phyloP scores from a whole-genome alignment of 768 basidiomycete genomes.

The Phlegmacium glaucopus region DNA sequence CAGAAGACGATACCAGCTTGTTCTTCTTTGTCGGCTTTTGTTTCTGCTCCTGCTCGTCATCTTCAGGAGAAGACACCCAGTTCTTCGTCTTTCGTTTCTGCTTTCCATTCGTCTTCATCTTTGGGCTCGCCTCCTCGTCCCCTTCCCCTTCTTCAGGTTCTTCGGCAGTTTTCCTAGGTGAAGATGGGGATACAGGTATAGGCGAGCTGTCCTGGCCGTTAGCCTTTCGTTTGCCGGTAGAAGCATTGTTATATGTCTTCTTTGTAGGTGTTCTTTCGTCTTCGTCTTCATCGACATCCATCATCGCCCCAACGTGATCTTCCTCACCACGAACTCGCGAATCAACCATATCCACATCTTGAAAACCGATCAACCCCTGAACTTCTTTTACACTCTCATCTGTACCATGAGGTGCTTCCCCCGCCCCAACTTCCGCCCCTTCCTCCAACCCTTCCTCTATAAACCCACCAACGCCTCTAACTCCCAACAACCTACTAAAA shows the following conservation, averaged over 20 bases:
- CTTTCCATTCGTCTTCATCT: slow-evolving; percentile 9
- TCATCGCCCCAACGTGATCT: background rate
- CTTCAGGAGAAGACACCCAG: background rate
- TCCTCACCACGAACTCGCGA: slow-evolving; percentile 9
- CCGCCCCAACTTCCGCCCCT: slow-evolving; percentile 1
- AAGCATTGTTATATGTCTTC: background rate
- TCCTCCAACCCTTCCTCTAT: slow-evolving; percentile 15
- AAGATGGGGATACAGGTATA: too few relatives aligned
- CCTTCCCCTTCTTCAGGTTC: slow-evolving; percentile 2
- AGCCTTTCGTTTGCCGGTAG: too few relatives aligned
- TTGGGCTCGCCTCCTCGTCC: background rate
- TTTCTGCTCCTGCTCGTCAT: background rate
- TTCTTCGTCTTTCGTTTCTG: slow-evolving; percentile 5
- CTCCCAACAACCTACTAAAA: slow-evolving; percentile 45
- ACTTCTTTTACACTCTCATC: slow-evolving; percentile 29
- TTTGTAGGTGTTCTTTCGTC: slow-evolving; percentile 7
- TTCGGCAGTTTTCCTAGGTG: too few relatives aligned
- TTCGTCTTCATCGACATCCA: slow-evolving; percentile 2
- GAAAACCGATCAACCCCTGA: slow-evolving; percentile 6
- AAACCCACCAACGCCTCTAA: slow-evolving; percentile 17
- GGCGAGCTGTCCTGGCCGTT: too few relatives aligned
- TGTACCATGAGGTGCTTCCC: slow-evolving; percentile 21
- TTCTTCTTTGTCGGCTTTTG: slow-evolving; percentile 8
- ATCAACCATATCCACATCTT: slow-evolving; percentile 1
- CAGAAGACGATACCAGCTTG: background rate